These are phyloP conservation scores for Blastobotrys illinoisensis DNA, from an alignment of 1,139 yeast species.

Conservation along the genomic window DNA sequence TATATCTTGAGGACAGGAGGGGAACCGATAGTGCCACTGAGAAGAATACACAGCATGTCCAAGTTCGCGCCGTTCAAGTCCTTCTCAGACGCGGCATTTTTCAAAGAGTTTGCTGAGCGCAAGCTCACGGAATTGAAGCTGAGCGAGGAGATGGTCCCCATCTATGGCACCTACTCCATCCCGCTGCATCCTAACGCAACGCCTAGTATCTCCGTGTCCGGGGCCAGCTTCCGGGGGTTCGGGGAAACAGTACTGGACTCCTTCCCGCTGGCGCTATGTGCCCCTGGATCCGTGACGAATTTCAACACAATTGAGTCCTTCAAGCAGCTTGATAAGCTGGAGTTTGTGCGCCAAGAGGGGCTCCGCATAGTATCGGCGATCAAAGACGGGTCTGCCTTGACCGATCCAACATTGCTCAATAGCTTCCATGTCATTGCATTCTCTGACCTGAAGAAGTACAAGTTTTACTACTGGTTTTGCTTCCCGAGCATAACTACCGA, in stretches of 20 bases:
- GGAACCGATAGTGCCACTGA: not conserved
- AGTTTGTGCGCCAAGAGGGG: constrained; percentile 48
- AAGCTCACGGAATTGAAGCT: constrained; percentile 65
- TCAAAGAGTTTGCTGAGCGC: constrained; percentile 60
- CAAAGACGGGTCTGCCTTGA: constrained; percentile 30
- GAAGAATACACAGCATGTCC: not conserved
- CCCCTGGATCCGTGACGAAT: constrained; percentile 47
- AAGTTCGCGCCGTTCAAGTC: constrained; percentile 57
- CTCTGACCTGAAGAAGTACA: constrained; percentile 84
- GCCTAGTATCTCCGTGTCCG: constrained; percentile 21
- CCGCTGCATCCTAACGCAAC: constrained; percentile 35
- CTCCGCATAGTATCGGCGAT: constrained; percentile 29
- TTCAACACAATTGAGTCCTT: constrained; percentile 85
- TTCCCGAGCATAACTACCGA: constrained; percentile 51
- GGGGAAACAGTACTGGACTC: not conserved
- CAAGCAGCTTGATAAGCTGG: constrained; percentile 57
- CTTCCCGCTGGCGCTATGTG: constrained; percentile 3
- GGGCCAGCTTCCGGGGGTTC: constrained; percentile 22
- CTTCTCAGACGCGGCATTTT: constrained; percentile 81
- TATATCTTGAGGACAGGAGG: not conserved
- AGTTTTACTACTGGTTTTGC: constrained; percentile 85
- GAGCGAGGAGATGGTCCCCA: constrained; percentile 42
- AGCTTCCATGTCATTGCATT: constrained; percentile 60
- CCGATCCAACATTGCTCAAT: constrained; percentile 39
- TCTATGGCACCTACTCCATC: constrained; percentile 42